A percentile compares a stretch with the other conserved stretches of the same genome.
Conservation (phyloP, 2,329 filamentous ascomycete species). For the Fusarium poae region DNA sequence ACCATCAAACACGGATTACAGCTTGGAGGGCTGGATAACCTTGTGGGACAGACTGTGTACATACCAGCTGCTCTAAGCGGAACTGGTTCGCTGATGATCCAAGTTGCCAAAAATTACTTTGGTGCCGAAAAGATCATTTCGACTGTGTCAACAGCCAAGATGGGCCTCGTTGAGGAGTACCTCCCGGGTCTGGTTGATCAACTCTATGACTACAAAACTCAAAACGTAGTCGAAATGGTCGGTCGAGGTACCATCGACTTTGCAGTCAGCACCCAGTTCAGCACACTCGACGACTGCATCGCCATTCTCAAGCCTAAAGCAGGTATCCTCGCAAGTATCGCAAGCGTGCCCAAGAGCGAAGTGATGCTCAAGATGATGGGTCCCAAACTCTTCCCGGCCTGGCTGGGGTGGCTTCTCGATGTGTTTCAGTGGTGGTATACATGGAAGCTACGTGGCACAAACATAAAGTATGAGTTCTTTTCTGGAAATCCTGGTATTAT, state of each 20-base stretch:
- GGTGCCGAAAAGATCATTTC: constrained; percentile 62
- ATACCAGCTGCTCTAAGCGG: constrained; percentile 64
- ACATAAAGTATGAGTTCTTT: constrained; percentile 59
- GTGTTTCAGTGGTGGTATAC: constrained; percentile 57
- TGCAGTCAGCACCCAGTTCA: constrained; percentile 62
- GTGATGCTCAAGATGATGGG: constrained; percentile 52
- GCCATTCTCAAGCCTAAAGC: constrained; percentile 54
- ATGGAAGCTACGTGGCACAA: constrained; percentile 60
- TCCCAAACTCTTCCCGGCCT: constrained; percentile 50
- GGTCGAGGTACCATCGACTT: constrained; percentile 62
- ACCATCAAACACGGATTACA: constrained; percentile 56
- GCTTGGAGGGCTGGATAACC: constrained; percentile 53
- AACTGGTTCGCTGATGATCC: constrained; percentile 60
- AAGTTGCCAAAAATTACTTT: constrained; percentile 65
- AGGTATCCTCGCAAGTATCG: constrained; percentile 59
- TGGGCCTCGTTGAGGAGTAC: constrained; percentile 58
- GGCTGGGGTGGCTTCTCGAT: constrained; percentile 55
- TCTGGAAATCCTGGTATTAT: constrained; percentile 58
- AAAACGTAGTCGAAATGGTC: constrained; percentile 55
- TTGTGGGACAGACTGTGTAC: constrained; percentile 65
- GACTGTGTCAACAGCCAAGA: constrained; percentile 66
- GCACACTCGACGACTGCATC: constrained; percentile 56
- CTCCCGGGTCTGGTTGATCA: constrained; percentile 62
- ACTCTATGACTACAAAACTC: constrained; percentile 64
- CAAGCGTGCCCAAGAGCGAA: constrained; percentile 53